These are phyloP conservation scores for Pyrus betulifolia DNA, from an alignment of 306 rosid species.

Conservation along the genomic window DNA sequence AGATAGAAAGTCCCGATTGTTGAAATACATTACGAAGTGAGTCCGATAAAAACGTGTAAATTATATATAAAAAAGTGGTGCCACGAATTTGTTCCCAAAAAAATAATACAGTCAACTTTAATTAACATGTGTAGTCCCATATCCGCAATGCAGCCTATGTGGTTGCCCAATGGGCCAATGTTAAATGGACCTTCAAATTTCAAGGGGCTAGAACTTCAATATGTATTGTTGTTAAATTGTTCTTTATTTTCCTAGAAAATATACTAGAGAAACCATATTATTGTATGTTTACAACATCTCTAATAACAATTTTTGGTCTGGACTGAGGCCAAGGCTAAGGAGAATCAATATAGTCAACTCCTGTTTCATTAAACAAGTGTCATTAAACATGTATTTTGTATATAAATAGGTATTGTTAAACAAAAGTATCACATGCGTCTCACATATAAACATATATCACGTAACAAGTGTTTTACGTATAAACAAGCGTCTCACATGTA, in stretches of 20 bases:
- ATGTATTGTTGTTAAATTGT: background rate
- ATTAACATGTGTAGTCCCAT: background rate
- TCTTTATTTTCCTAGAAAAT: background rate
- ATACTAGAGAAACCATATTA: background rate
- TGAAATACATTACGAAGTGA: too few species aligned
- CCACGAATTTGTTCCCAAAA: too few species aligned
- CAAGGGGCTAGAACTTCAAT: background rate
- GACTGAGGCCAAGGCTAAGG: too few species aligned
- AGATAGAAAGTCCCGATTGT: fast-evolving
- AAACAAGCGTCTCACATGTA: background rate
- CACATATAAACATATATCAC: background rate
- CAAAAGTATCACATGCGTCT: fast-evolving
- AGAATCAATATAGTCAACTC: too few species aligned
- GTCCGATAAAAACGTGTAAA: too few species aligned
- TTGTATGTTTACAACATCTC: too few species aligned
- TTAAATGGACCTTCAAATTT: background rate
- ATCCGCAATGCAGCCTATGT: background rate
- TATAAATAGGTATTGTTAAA: too few species aligned
- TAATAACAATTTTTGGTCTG: too few species aligned
- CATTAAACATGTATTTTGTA: too few species aligned
- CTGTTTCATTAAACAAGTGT: background rate
- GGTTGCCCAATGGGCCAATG: background rate
- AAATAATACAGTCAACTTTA: background rate
- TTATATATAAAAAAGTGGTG: too few species aligned
- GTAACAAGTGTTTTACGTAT: too few species aligned